These are phyloP conservation scores for Arxiozyma slooffiae DNA, from an alignment of 1,139 yeast species.

Conservation along the genomic window DNA sequence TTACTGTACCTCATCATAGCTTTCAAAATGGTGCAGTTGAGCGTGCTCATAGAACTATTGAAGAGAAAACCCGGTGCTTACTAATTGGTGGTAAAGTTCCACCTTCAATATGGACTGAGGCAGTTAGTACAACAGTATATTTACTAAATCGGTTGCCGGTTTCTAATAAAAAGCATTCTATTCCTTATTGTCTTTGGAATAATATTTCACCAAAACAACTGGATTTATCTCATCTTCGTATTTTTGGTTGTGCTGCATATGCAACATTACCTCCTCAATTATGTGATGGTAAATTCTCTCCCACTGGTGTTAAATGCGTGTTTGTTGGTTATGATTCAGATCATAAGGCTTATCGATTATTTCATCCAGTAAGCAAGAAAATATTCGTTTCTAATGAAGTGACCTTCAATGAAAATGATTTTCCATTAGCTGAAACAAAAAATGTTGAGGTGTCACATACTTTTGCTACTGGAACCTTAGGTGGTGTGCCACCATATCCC, in stretches of 20 bases:
- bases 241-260: constrained; percentile 10
- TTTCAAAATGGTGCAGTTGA: constrained; percentile 9
- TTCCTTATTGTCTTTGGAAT: constrained; percentile 5
- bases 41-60: constrained; percentile 5
- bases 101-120: constrained; percentile 8
- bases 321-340: constrained; percentile 5
- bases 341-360: constrained; percentile 6
- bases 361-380: background rate
- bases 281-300: constrained; percentile 8
- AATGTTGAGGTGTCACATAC: background rate
- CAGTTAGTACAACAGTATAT: constrained; percentile 6
- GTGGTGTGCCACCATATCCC: background rate
- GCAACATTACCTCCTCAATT: constrained; percentile 1
- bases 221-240: constrained; percentile 1
- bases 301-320: constrained; percentile 3
- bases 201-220: background rate
- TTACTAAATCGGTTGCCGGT: constrained; percentile 6
- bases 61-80: constrained; percentile 2
- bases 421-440: constrained; percentile 3
- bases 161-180: background rate
- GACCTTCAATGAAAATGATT: constrained; percentile 5
- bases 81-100: constrained; percentile 6
- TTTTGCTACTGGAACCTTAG: constrained; percentile 2
- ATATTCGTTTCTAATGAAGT: constrained; percentile 6
- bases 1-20: constrained; percentile 7